Conservation (phyloP, 2,329 filamentous ascomycete species). For the Tricladium varicosporioides region DNA sequence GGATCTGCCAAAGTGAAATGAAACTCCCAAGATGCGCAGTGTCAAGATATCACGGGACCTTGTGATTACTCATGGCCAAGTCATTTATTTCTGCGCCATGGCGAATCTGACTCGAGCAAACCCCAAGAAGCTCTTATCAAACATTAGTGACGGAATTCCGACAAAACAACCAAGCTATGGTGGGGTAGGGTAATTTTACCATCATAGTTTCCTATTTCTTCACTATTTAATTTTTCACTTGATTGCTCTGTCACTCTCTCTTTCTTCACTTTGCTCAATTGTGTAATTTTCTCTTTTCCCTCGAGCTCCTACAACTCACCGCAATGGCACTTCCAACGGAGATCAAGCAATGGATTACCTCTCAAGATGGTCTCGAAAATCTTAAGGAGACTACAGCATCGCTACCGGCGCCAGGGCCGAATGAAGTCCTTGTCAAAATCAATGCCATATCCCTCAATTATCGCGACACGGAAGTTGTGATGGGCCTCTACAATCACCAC, state of each 20-base stretch:
- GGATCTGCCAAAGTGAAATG: too few relatives aligned
- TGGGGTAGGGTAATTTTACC: neutral
- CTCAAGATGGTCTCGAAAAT: slow-evolving; percentile 54
- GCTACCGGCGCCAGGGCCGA: slow-evolving; percentile 46
- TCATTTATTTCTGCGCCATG: neutral
- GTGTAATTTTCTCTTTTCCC: neutral
- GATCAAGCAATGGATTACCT: slow-evolving; percentile 52
- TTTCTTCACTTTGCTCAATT: neutral
- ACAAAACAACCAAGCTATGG: neutral
- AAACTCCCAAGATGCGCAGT: too few relatives aligned
- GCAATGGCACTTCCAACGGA: slow-evolving; percentile 26
- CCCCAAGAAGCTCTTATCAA: neutral
- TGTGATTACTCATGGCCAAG: too few relatives aligned
- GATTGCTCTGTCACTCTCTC: neutral
- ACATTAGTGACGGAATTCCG: neutral
- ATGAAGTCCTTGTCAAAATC: slow-evolving; percentile 42
- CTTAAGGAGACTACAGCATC: slow-evolving; percentile 44
- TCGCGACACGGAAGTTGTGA: slow-evolving; percentile 35
- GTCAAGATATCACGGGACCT: too few relatives aligned
- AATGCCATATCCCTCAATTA: slow-evolving; percentile 30
- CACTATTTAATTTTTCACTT: neutral
- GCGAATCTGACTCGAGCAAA: neutral
- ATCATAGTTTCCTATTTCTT: neutral
- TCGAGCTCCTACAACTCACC: neutral
- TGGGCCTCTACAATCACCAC: slow-evolving; percentile 53